Evolutionary conservation across 2,329 filamentous ascomycete genomes (phyloP).

Genomic region (Aotearoamyces nothofagi): DNA sequence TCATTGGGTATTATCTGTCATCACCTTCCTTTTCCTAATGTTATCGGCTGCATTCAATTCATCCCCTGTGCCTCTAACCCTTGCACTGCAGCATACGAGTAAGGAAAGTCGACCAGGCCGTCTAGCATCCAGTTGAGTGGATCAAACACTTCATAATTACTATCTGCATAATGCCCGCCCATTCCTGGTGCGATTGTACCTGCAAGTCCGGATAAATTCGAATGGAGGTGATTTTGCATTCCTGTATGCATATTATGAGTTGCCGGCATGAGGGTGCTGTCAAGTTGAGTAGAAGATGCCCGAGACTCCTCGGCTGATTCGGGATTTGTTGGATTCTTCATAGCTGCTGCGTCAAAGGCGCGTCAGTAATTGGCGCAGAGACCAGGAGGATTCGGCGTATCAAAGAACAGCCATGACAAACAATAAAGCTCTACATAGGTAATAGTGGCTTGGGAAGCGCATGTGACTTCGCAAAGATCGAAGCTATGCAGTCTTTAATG

Average conservation of each 20-base stretch:
- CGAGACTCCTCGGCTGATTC: slow-evolving; percentile 64
- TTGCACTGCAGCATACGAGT: slow-evolving; percentile 40
- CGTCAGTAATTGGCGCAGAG: no score
- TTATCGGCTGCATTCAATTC: slow-evolving; percentile 5
- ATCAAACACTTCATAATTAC: slow-evolving; percentile 79
- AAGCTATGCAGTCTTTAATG: no score
- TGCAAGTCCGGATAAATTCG: slow-evolving; percentile 1
- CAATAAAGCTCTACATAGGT: no score
- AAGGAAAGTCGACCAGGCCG: slow-evolving; percentile 68
- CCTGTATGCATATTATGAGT: slow-evolving; percentile 14
- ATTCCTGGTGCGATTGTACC: slow-evolving; percentile 22
- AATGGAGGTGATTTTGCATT: slow-evolving; percentile 7
- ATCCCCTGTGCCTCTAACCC: slow-evolving; percentile 25
- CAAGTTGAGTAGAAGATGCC: slow-evolving; percentile 49
- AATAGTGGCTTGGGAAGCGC: no score
- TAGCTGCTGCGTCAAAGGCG: slow-evolving; percentile 34
- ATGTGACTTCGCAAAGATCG: no score
- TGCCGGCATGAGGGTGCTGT: slow-evolving; percentile 37
- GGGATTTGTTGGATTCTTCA: slow-evolving; percentile 76
- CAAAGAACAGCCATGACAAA: no score
- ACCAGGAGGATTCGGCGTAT: no score
- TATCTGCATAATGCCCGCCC: slow-evolving; percentile 42
- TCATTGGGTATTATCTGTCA: no score
- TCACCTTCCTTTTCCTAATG: no score
- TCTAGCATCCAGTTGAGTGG: slow-evolving; percentile 90